These are phyloP conservation scores for Quercus lobata DNA, from an alignment of 331 rosid genomes.

Conservation along the genomic window DNA sequence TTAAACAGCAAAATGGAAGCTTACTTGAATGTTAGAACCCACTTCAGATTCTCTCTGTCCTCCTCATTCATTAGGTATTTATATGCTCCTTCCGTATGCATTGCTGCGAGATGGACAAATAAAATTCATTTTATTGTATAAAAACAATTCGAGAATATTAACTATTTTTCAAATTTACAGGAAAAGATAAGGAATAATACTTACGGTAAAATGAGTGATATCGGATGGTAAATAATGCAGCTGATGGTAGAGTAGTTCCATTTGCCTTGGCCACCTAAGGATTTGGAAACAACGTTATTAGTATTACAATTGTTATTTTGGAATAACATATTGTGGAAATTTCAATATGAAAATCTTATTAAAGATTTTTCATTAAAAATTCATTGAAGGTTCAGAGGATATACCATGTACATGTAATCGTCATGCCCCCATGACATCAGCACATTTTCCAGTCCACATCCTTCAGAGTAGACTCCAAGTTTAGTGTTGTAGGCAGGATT, in stretches of 20 bases:
- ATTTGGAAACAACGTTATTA: not conserved
- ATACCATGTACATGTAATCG: conserved; percentile 15
- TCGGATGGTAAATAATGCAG: conserved; percentile 44
- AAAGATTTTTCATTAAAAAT: not conserved
- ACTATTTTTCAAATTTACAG: no score
- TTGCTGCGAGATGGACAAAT: conserved; percentile 23
- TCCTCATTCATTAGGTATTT: conserved; percentile 44
- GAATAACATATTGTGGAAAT: not conserved
- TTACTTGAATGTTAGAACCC: conserved; percentile 50
- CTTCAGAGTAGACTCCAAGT: conserved; percentile 6
- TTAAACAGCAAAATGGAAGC: not conserved
- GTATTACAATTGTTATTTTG: no score
- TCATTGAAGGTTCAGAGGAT: not conserved
- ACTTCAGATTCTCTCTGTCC: conserved; percentile 42
- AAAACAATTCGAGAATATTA: not conserved
- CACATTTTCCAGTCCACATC: conserved; percentile 2
- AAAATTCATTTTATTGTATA: not conserved
- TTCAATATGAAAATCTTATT: not conserved
- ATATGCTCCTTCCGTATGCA: conserved; percentile 42
- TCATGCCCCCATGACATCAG: conserved; percentile 12
- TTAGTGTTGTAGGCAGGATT: not conserved
- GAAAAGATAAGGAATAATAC: not conserved
- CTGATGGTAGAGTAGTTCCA: conserved; percentile 39
- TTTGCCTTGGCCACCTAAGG: conserved; percentile 47
- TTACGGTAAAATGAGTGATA: conserved; percentile 49